Evolutionary conservation across 2,329 filamentous ascomycete species (phyloP).

Genomic region (Penicillium glabrum): DNA sequence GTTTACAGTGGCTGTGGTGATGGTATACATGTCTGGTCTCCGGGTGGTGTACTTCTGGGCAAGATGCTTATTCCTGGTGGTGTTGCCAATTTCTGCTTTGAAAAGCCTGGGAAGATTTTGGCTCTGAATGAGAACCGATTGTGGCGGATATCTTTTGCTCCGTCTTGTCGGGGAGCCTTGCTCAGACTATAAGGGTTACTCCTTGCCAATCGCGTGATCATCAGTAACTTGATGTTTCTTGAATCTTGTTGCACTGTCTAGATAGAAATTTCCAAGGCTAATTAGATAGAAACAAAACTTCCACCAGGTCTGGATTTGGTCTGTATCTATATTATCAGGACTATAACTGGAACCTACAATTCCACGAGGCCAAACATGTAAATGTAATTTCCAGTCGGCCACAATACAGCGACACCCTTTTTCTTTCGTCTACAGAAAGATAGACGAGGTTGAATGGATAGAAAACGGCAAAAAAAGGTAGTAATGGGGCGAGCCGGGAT

Average conservation of each 20-base stretch:
- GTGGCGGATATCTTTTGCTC: constrained; percentile 31
- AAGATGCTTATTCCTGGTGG: constrained; percentile 56
- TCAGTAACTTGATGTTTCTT: background rate
- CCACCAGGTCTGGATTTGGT: too few species aligned
- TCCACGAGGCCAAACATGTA: too few species aligned
- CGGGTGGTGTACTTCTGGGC: constrained; percentile 50
- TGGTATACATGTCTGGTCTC: constrained; percentile 55
- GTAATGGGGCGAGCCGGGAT: background rate
- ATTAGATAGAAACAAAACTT: too few species aligned
- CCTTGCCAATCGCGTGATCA: background rate
- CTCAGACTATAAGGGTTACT: background rate
- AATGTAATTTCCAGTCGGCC: too few species aligned
- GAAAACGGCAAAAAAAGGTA: background rate
- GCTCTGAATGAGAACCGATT: constrained; percentile 49
- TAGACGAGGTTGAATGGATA: too few species aligned
- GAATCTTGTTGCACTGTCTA: background rate
- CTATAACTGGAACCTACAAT: too few species aligned
- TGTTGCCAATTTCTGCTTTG: constrained; percentile 53
- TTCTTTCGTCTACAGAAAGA: too few species aligned
- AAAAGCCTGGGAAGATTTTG: constrained; percentile 34
- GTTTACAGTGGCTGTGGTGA: constrained; percentile 58
- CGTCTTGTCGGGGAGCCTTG: background rate
- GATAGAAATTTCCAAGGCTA: too few species aligned
- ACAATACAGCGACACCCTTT: too few species aligned
- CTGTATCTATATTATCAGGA: too few species aligned